Percentiles rank a stretch among this genome's conserved stretches.
phyloP scores from a whole-genome alignment of 805 yeast species.

The Lachancea sp. region DNA sequence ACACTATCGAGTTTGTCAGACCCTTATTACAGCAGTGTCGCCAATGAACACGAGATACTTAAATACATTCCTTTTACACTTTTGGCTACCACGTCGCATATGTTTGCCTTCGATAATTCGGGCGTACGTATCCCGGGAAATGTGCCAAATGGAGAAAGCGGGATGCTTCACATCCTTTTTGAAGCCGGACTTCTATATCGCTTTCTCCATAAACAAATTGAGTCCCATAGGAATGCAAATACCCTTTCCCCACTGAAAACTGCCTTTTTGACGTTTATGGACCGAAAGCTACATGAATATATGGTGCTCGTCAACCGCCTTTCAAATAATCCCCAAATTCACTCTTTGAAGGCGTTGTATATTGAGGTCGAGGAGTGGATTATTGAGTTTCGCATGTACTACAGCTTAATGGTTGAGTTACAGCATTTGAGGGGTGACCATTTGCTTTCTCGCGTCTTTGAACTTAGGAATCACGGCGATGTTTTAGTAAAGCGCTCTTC shows the following conservation, averaged over 20 bases:
- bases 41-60: constrained; percentile 39
- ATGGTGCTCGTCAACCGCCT: constrained; percentile 39
- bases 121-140: constrained; percentile 42
- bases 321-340: constrained; percentile 34
- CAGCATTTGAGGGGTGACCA: constrained; percentile 39
- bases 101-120: constrained; percentile 41
- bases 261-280: constrained; percentile 50
- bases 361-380: constrained; percentile 45
- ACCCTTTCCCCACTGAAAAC: constrained; percentile 49
- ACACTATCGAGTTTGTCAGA: constrained; percentile 20
- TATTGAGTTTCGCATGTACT: constrained; percentile 51
- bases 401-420: constrained; percentile 37
- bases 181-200: constrained; percentile 71
- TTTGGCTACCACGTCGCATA: constrained; percentile 55
- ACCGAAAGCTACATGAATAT: constrained; percentile 38
- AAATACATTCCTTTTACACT: constrained; percentile 47
- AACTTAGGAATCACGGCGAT: constrained; percentile 61
- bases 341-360: constrained; percentile 29
- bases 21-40: constrained; percentile 32
- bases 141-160: constrained; percentile 51
- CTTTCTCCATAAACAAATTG: constrained; percentile 34
- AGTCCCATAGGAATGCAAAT: constrained; percentile 24
- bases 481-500: constrained; percentile 40
- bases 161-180: constrained; percentile 47
- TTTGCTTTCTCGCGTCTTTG: constrained; percentile 47